These are phyloP conservation scores for Penicillium hordei DNA, from an alignment of 2,329 filamentous ascomycete species.

Conservation along the genomic window DNA sequence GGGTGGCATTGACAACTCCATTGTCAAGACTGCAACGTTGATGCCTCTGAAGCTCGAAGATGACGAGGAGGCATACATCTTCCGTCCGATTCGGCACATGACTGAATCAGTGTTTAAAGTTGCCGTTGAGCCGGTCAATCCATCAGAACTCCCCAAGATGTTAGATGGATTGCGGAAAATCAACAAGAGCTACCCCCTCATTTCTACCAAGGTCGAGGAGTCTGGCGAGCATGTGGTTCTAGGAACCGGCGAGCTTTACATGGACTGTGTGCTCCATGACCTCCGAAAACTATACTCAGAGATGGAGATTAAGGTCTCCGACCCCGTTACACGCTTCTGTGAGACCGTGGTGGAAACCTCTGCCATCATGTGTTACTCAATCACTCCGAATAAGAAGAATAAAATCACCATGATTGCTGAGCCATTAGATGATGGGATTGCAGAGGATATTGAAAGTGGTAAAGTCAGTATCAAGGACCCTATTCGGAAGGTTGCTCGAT, in stretches of 20 bases:
- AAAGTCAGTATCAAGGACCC: conserved; percentile 90
- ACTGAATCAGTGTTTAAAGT: conserved; percentile 98
- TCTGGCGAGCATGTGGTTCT: conserved; percentile 94
- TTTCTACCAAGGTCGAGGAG: conserved; percentile 96
- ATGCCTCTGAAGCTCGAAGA: conserved; percentile 77
- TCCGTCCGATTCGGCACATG: conserved; percentile 88
- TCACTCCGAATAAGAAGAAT: conserved; percentile 99
- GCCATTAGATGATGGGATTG: conserved; percentile 90
- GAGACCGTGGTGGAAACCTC: conserved; percentile 97
- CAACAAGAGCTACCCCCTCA: conserved; percentile 95
- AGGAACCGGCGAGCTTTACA: conserved; percentile 97
- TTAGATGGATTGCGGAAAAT: conserved; percentile 92
- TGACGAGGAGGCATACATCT: conserved; percentile 91
- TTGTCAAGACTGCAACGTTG: conserved; percentile 94
- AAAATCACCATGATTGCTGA: conserved; percentile 98
- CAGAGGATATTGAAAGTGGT: conserved; percentile 88
- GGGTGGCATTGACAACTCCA: conserved; percentile 92
- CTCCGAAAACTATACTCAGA: conserved; percentile 90
- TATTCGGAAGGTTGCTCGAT: conserved; percentile 88
- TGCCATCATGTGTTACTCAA: conserved; percentile 94
- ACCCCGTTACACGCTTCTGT: conserved; percentile 95
- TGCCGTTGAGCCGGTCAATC: conserved; percentile 96
- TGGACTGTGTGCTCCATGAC: conserved; percentile 98
- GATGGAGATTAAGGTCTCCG: conserved; percentile 99
- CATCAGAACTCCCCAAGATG: conserved; percentile 98